phyloP scores from a whole-genome alignment of 139 green algal species.

The Yamagishiella unicocca region DNA sequence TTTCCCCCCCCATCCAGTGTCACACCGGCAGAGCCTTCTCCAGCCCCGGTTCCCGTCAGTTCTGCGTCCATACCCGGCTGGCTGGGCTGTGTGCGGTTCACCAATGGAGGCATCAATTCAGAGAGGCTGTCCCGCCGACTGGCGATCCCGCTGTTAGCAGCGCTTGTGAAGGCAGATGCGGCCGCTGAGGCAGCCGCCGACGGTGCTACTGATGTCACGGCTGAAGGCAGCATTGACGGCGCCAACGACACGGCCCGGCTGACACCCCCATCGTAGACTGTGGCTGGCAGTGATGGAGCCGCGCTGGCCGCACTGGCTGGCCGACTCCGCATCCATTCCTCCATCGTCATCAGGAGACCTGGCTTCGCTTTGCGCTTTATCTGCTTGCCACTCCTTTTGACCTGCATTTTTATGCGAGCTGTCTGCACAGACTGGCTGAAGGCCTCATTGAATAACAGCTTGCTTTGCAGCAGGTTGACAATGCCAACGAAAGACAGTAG shows the following conservation, averaged over 20 bases:
- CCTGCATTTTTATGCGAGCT: conserved; percentile 14
- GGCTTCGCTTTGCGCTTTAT: conserved; percentile 39
- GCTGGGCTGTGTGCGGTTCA: neutral
- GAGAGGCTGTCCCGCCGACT: conserved; percentile 9
- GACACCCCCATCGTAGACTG: neutral
- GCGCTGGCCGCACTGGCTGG: neutral
- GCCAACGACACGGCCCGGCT: neutral
- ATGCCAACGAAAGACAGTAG: conserved; percentile 38
- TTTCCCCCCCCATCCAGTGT: neutral
- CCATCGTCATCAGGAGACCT: conserved; percentile 28
- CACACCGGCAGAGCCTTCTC: neutral
- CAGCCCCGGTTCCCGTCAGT: neutral
- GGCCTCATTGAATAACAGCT: conserved; percentile 49
- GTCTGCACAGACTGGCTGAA: conserved; percentile 48
- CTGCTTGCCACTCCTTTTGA: conserved; percentile 41
- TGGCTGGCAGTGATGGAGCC: conserved; percentile 6
- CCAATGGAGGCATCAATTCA: too few species aligned
- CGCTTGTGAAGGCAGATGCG: neutral
- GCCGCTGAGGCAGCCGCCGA: neutral
- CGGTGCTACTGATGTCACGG: neutral
- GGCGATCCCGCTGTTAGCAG: neutral
- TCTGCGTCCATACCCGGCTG: neutral
- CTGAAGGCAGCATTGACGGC: neutral
- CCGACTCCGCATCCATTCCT: conserved; percentile 37
- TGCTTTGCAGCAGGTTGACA: conserved; percentile 36